Conservation (phyloP, 1,139 yeast genomes). For the Blastobotrys persicus region DNA sequence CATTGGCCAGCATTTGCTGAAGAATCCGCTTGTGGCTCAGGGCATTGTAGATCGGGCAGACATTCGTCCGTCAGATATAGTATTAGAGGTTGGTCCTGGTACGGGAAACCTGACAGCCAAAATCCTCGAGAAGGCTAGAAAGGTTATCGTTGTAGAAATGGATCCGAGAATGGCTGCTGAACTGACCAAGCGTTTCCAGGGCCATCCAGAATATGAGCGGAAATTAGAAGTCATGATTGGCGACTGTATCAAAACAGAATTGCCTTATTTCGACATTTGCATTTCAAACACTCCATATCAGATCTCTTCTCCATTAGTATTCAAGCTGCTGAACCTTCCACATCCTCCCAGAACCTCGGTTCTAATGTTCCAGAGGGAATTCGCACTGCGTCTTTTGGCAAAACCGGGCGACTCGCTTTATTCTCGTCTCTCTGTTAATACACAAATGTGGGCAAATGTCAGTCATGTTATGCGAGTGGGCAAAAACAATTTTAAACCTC, state of each 20-base stretch:
- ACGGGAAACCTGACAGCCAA: constrained; percentile 96
- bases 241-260: constrained; percentile 92
- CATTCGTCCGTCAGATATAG: constrained; percentile 87
- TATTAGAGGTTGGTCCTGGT: constrained; percentile 98
- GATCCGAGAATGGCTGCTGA: constrained; percentile 99
- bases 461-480: constrained; percentile 99
- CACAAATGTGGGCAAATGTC: constrained; percentile 99
- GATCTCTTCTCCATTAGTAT: constrained; percentile 93
- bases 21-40: constrained; percentile 94
- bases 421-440: constrained; percentile 92
- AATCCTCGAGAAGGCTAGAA: constrained; percentile 85
- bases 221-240: constrained; percentile 89
- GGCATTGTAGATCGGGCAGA: constrained; percentile 97
- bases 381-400: constrained; percentile 88
- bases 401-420: constrained; percentile 93
- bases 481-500: constrained; percentile 93
- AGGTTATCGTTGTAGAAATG: constrained; percentile 94
- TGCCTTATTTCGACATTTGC: constrained; percentile 94
- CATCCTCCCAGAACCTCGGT: constrained; percentile 93
- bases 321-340: constrained; percentile 85
- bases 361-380: constrained; percentile 97
- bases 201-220: constrained; percentile 71
- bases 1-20: constrained; percentile 94
- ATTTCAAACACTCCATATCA: constrained; percentile 98
- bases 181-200: constrained; percentile 94